These are phyloP conservation scores for Curvularia lunata DNA, from an alignment of 2,329 filamentous ascomycete genomes.

Conservation along the genomic window DNA sequence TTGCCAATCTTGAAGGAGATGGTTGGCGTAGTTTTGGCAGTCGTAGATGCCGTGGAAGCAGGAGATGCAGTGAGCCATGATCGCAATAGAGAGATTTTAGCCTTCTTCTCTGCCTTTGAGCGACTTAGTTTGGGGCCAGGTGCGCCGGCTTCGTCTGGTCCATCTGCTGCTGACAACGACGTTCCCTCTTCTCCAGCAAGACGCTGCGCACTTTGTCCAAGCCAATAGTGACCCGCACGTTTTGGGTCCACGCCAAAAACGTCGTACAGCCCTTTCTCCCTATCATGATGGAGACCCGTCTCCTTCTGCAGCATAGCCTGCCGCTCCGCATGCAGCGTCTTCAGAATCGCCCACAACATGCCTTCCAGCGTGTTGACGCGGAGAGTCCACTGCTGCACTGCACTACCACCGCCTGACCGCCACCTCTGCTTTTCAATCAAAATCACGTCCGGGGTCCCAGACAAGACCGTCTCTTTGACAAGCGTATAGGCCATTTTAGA, in stretches of 20 bases:
- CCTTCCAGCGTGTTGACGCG: constrained; percentile 82
- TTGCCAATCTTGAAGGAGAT: constrained; percentile 27
- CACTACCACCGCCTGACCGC: constrained; percentile 67
- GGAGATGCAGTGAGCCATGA: constrained; percentile 36
- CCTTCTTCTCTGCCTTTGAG: constrained; percentile 58
- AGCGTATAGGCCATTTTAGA: constrained; percentile 64
- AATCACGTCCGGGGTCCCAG: constrained; percentile 68
- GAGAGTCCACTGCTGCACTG: constrained; percentile 81
- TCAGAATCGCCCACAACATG: constrained; percentile 73
- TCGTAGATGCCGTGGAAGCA: constrained; percentile 13
- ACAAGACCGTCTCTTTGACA: constrained; percentile 56
- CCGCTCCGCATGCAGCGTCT: constrained; percentile 14
- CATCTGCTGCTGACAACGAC: not conserved
- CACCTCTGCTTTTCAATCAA: constrained; percentile 72
- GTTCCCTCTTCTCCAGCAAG: constrained; percentile 4
- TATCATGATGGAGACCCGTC: not conserved
- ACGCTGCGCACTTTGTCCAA: constrained; percentile 24
- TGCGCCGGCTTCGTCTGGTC: constrained; percentile 1
- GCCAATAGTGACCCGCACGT: constrained; percentile 49
- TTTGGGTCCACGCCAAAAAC: constrained; percentile 46
- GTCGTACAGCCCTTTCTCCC: constrained; percentile 9
- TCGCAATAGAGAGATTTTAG: constrained; percentile 68
- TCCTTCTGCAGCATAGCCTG: not conserved
- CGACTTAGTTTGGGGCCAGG: constrained; percentile 43
- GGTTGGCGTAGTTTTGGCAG: constrained; percentile 11